These are phyloP conservation scores for Amanita jacksonii DNA, from an alignment of 768 basidiomycete genomes.

Conservation along the genomic window DNA sequence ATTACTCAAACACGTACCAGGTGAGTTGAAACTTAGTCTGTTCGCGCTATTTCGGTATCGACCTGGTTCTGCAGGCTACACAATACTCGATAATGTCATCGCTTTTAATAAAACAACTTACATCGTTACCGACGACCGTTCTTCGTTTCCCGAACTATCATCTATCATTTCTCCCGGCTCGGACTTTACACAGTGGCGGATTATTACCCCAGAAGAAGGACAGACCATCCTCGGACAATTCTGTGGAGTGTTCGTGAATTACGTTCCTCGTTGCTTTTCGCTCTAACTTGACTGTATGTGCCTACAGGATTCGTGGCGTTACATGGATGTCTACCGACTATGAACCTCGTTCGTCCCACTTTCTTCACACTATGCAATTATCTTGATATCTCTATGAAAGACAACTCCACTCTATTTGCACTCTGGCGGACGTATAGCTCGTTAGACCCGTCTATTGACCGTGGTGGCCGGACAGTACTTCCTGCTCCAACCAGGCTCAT, in stretches of 20 bases:
- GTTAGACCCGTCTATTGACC: constrained; percentile 36
- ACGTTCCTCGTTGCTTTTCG: neutral
- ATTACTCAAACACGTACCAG: constrained; percentile 57
- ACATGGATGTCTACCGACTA: constrained; percentile 57
- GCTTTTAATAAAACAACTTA: constrained; percentile 64
- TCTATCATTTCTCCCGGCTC: constrained; percentile 36
- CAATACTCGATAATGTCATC: constrained; percentile 75
- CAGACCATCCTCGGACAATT: constrained; percentile 36
- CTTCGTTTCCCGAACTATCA: constrained; percentile 47
- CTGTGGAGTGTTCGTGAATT: constrained; percentile 38
- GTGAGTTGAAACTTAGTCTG: no score
- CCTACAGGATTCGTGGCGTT: constrained; percentile 50
- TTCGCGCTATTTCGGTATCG: neutral
- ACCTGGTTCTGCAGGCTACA: constrained; percentile 48
- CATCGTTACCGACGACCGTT: constrained; percentile 59
- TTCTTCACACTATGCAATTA: constrained; percentile 8
- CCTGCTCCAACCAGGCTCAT: constrained; percentile 66
- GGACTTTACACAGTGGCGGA: constrained; percentile 44
- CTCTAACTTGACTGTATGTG: neutral
- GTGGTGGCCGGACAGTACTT: constrained; percentile 39
- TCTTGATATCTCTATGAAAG: constrained; percentile 21
- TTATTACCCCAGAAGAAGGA: constrained; percentile 45
- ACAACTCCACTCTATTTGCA: constrained; percentile 65
- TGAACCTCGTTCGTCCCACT: constrained; percentile 34
- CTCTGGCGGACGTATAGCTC: constrained; percentile 71